A percentile compares a stretch with the other conserved stretches of the same genome.
phyloP scores from a whole-genome alignment of 306 rosid species.

The Corylus americana region DNA sequence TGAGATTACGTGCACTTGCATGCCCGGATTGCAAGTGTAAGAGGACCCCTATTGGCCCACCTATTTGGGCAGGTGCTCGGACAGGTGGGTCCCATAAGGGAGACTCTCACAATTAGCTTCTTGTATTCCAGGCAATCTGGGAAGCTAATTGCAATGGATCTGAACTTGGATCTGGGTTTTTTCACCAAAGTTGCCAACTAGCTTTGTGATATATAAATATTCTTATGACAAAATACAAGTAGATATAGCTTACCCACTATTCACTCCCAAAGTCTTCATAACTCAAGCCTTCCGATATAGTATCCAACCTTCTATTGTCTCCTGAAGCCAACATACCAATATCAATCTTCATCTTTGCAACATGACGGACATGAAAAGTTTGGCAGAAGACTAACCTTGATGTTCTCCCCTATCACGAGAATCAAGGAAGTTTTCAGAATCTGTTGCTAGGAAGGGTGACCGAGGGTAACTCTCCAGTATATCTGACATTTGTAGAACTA shows the following conservation, averaged over 20 bases:
- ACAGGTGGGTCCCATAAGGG: no score
- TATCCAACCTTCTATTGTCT: constrained; percentile 73
- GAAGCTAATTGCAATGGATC: no score
- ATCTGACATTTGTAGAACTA: constrained; percentile 48
- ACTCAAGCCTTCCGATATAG: constrained; percentile 83
- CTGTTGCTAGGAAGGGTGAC: constrained; percentile 71
- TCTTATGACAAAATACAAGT: no score
- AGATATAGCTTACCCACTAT: constrained; percentile 39
- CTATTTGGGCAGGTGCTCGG: no score
- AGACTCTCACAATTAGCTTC: no score
- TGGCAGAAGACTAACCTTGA: constrained; percentile 54
- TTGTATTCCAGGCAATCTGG: no score
- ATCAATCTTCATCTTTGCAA: constrained; percentile 23
- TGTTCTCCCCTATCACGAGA: constrained; percentile 60
- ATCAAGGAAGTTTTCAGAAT: constrained; percentile 60
- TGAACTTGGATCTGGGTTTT: background rate
- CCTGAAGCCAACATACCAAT: constrained; percentile 30
- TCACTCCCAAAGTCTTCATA: constrained; percentile 88
- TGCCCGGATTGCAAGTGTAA: no score
- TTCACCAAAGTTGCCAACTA: background rate
- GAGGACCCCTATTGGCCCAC: no score
- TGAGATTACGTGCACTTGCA: no score
- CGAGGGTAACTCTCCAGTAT: constrained; percentile 79
- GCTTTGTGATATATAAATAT: background rate
- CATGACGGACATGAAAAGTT: constrained; percentile 7